These are phyloP conservation scores for Aegilops bicornis DNA, from an alignment of 176 grass and related monocot genomes.

Conservation along the genomic window DNA sequence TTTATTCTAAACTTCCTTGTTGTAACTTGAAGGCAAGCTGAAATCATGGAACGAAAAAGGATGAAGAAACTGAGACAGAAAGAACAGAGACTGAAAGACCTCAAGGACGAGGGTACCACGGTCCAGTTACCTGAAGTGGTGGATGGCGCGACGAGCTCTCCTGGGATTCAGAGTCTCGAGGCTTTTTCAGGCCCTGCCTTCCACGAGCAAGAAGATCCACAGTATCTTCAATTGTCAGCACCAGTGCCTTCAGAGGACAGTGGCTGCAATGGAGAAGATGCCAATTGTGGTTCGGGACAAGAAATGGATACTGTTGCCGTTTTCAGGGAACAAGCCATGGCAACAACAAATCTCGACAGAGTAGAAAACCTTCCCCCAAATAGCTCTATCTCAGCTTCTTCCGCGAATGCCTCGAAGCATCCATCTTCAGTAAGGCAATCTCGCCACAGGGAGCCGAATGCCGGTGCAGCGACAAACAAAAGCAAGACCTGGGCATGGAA, in stretches of 20 bases:
- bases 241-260: constrained; percentile 17
- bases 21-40: constrained; percentile 53
- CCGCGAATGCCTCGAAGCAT: constrained; percentile 1
- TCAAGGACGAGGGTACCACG: constrained; percentile 26
- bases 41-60: constrained; percentile 71
- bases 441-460: constrained; percentile 47
- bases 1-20: constrained; percentile 12
- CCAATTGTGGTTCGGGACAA: constrained; percentile 13
- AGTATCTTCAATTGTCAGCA: constrained; percentile 18
- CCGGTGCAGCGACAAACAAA: not conserved
- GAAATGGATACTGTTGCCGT: constrained; percentile 18
- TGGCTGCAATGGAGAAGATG: constrained; percentile 15
- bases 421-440: constrained; percentile 25
- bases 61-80: constrained; percentile 92
- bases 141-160: constrained; percentile 26
- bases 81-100: constrained; percentile 64
- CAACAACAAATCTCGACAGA: not conserved
- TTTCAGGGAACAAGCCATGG: constrained; percentile 1
- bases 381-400: constrained; percentile 10
- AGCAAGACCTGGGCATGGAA: constrained; percentile 53
- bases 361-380: constrained; percentile 27
- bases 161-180: constrained; percentile 33
- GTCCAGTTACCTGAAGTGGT: constrained; percentile 12
- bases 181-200: constrained; percentile 35
- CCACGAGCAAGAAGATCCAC: constrained; percentile 34